Evolutionary conservation across 2,329 filamentous ascomycete species (phyloP).

Genomic region (Paecilomyces sp.): DNA sequence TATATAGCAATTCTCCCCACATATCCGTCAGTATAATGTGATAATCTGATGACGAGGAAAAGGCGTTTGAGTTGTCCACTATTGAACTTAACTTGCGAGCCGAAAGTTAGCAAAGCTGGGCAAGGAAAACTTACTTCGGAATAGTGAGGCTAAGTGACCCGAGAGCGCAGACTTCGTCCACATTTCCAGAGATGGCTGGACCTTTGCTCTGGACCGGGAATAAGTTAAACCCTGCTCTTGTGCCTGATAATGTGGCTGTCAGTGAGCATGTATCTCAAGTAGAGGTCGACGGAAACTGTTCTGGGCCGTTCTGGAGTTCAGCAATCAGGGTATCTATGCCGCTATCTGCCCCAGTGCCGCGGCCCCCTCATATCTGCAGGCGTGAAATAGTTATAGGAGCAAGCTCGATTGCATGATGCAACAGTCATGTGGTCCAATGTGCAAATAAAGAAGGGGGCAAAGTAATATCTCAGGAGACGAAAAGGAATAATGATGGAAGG

Average conservation of each 20-base stretch:
- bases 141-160: background rate
- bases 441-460: background rate
- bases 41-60: background rate
- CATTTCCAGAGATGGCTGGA: background rate
- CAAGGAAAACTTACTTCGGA: background rate
- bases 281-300: background rate
- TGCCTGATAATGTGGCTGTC: background rate
- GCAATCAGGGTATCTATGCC: background rate
- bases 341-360: too few species aligned
- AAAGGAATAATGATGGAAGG: background rate
- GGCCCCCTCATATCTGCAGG: too few species aligned
- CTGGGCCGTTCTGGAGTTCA: background rate
- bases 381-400: too few species aligned
- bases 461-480: background rate
- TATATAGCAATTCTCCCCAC: background rate
- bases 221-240: background rate
- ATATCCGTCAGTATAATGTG: background rate
- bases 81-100: background rate
- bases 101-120: background rate
- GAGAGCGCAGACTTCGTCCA: background rate
- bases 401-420: background rate
- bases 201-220: background rate
- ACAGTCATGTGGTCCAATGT: background rate
- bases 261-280: background rate
- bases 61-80: background rate